Conservation (phyloP, 2,329 filamentous ascomycete species). For the Colletotrichum horii region DNA sequence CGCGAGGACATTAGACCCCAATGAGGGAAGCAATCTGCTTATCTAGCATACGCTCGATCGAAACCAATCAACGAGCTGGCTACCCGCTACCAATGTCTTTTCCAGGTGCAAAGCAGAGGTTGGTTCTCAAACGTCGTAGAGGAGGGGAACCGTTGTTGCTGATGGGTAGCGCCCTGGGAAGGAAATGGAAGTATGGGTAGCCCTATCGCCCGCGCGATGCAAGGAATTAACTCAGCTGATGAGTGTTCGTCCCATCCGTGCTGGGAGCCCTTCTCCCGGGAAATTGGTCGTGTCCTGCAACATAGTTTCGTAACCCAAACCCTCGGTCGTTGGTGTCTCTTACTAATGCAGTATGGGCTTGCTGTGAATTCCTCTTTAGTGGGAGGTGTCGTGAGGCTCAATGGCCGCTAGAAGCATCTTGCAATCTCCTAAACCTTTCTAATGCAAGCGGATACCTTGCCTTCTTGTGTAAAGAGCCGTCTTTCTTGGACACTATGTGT, state of each 20-base stretch:
- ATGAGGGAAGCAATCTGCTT: neutral
- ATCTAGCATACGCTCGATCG: neutral
- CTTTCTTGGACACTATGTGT: neutral
- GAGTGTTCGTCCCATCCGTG: conserved; percentile 14
- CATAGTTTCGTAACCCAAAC: neutral
- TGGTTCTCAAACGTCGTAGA: neutral
- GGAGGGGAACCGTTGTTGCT: neutral
- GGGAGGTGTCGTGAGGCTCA: neutral
- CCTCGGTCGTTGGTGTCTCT: neutral
- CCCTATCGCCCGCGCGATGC: neutral
- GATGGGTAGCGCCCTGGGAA: neutral
- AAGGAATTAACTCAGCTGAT: neutral
- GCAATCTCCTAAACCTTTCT: neutral
- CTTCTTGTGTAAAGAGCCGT: neutral
- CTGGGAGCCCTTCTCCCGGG: conserved; percentile 1
- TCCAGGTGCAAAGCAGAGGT: neutral
- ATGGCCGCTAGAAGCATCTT: neutral
- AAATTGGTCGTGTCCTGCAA: conserved; percentile 12
- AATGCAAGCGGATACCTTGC: neutral
- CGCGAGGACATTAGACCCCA: neutral
- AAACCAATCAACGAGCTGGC: neutral
- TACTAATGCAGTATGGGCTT: neutral
- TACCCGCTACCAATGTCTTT: neutral
- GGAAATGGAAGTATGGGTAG: conserved; percentile 4
- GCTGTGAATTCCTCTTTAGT: neutral